Base-by-base conservation (phyloP, 202 grass and related monocot genomes). In the Zizania palustris region DNA sequence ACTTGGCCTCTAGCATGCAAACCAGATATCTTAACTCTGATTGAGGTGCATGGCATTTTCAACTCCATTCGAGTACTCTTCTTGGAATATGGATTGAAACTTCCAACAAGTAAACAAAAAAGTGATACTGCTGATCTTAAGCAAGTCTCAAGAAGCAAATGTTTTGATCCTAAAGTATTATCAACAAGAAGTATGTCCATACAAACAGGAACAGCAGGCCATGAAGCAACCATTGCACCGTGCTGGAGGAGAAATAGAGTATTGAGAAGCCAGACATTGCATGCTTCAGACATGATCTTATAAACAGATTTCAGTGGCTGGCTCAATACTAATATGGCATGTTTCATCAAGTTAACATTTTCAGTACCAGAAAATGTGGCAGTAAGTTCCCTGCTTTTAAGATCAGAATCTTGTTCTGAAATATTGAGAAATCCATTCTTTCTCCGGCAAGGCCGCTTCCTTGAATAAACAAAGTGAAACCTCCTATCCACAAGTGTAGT, bases 41-140 rank as follows among this genome's bases (percentile, higher is more conserved):
- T 62, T 51, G 87, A 99, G 45, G 83, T 85, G 74, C 80, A 80
- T 54, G 85, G 85, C 19, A 65, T 62, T 85, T 86, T 77, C 8
- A 16, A 76, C 37, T 75, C 75, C 22, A 75, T 87, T 44, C 51
- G 62, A 71, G 63, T 65, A 66, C 11, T 83, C 79, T 61, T 19
- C 15, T 59, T 21, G 51, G 48, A 45, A 81, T 69, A 69, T 45
- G 15, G 58, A 60, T 89, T 60, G 53, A 95, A 80, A 77, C 81
- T 85, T 83, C 80, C 59, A 46, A 77, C 82, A 80, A 99, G 84
- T 61, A 88, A 81, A 89, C 89, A 92, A 33, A 99, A 90, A 69
- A 99, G 75, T 73, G 89, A 95, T 75, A 95, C 96, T 63, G 89
- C 96, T 37, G 76, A 76, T 63, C 77, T 89, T 86, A 99, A 90